phyloP scores from a whole-genome alignment of 257 asterid genomes.

The Solanum habrochaites region DNA sequence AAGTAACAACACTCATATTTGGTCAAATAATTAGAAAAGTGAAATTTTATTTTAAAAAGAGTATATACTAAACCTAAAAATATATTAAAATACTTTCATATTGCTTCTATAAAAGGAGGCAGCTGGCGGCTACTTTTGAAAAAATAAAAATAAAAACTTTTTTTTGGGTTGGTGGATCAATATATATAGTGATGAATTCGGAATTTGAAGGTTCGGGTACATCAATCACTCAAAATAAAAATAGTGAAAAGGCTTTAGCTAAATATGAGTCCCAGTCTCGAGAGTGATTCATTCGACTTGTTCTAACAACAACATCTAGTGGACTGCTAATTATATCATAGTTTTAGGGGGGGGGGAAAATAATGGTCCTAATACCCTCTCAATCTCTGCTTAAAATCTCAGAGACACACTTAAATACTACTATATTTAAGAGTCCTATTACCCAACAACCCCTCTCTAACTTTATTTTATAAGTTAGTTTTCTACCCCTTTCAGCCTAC shows the following conservation, averaged over 20 bases:
- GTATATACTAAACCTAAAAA: background rate
- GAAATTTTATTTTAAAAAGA: background rate
- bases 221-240: too few relatives aligned
- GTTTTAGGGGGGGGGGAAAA: too few relatives aligned
- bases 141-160: background rate
- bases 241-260: too few relatives aligned
- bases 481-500: too few relatives aligned
- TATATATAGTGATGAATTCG: rapidly evolving
- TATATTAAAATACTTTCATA: background rate
- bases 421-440: too few relatives aligned
- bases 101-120: background rate
- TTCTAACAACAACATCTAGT: background rate
- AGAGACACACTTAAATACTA: too few relatives aligned
- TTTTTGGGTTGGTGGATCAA: background rate
- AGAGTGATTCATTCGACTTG: too few relatives aligned
- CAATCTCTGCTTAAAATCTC: too few relatives aligned
- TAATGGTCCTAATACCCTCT: too few relatives aligned
- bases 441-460: too few relatives aligned
- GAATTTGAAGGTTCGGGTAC: rapidly evolving
- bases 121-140: background rate
- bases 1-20: background rate
- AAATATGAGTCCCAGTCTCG: background rate
- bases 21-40: background rate
- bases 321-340: background rate
- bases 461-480: too few relatives aligned